Percentiles rank a stretch among this genome's conserved stretches.
Evolutionary conservation across 2,329 filamentous ascomycete species (phyloP).

Genomic region (Stenocarpella maydis): DNA sequence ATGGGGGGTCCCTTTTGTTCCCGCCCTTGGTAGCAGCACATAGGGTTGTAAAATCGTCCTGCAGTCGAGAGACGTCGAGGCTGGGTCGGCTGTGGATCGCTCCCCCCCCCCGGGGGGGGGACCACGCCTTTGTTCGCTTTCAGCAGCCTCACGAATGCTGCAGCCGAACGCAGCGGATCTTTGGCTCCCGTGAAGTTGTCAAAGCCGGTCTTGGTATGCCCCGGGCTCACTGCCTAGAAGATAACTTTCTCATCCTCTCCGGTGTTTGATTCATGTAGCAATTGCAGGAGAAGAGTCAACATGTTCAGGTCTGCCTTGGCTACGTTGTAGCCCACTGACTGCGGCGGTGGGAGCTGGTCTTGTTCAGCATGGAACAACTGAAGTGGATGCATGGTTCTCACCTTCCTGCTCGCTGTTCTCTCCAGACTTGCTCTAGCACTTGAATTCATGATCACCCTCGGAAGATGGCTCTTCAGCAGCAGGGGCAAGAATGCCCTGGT

Average conservation of each 20-base stretch:
- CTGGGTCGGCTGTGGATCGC: too few relatives aligned
- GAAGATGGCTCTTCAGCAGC: slow-evolving; percentile 25
- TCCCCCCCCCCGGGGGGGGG: too few relatives aligned
- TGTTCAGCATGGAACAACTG: not conserved
- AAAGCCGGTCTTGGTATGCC: slow-evolving; percentile 37
- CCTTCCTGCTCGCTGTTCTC: slow-evolving; percentile 35
- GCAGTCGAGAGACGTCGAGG: too few relatives aligned
- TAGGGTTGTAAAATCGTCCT: not conserved
- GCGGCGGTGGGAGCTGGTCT: slow-evolving; percentile 19
- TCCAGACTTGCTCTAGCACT: slow-evolving; percentile 36
- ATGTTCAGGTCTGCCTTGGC: slow-evolving; percentile 39
- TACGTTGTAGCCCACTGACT: slow-evolving; percentile 34
- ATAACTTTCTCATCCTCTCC: slow-evolving; percentile 26
- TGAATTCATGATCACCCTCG: slow-evolving; percentile 37
- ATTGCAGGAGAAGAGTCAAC: slow-evolving; percentile 36
- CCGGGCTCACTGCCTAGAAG: slow-evolving; percentile 37
- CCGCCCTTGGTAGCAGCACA: not conserved
- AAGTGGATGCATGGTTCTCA: not conserved
- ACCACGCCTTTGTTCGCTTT: slow-evolving; percentile 33
- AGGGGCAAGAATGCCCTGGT: slow-evolving; percentile 35
- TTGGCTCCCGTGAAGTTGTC: slow-evolving; percentile 36
- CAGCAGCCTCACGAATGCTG: slow-evolving; percentile 34
- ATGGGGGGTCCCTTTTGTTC: not conserved
- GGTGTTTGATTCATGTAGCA: slow-evolving; percentile 24
- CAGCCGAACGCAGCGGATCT: slow-evolving; percentile 34